Evolutionary conservation across 305 asterid species (phyloP), one percentile per base, ranked within the genome.

Genomic region (Fraxinus velutina): DNA sequence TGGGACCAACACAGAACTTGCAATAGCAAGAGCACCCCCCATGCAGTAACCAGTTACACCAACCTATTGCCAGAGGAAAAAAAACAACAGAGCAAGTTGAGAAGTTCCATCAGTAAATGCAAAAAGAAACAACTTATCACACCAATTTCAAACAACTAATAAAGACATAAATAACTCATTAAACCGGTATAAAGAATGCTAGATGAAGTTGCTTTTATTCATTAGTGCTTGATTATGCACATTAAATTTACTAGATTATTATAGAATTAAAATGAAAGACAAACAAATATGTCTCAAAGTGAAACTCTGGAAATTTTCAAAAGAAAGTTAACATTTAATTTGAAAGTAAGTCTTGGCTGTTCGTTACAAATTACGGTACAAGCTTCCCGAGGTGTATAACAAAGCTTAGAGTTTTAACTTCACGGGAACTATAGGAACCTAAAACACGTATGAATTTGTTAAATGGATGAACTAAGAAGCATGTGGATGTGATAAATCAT

Each of bases 21-120:
- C 99, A 79, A 96, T 87, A 64, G 97, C 88, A 83, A 96, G 97
- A 84, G 99, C 98, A 72, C 99, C 98, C 50, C 98, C 99, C 99
- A 96, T 94, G 91, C 99, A 94, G 86, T 84, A 96, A 81, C 99
- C 98, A 76, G 97, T 92, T 12, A 92, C 97, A 47, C 98, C 98
- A 83, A 92, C 87, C 99, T 95, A 86, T 73, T 47, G 72, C 5
- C 34, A 27, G 30, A 27, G 30, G 0, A 8, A 1, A 37, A 37
- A 7, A 37, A 37, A 34, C 1, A 34, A 34, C 0, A 3, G 12
- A n/a, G 76, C 60, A 83, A 79, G 33, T 50, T 4, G 7, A 62
- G 72, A 66, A 66, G 74, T 22, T 12, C 10, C 29, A 32, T 52
- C 33, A 82, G 83, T 10, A 73, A 4, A 13, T 50, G 24, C 21